These are phyloP conservation scores for Herpetomonas samuelpessoai DNA, from an alignment of 208 protist genomes.

Conservation along the genomic window DNA sequence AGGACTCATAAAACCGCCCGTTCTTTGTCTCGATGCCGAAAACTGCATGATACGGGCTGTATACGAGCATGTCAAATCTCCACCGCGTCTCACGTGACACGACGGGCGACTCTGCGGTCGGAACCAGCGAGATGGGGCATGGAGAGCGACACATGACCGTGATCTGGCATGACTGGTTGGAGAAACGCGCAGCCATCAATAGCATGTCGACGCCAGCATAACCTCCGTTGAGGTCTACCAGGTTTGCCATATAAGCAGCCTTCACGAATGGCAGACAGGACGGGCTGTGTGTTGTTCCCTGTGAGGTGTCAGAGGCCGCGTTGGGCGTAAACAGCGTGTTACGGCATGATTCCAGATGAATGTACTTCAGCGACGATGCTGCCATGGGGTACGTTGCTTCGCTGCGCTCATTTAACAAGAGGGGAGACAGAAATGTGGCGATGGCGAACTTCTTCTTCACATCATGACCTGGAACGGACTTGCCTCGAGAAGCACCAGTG, in stretches of 20 bases:
- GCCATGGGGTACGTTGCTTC: constrained; percentile 17
- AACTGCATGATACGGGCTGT: constrained; percentile 27
- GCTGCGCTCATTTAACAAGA: constrained; percentile 16
- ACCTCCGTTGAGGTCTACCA: constrained; percentile 19
- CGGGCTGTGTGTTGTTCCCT: no score
- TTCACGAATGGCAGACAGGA: constrained; percentile 25
- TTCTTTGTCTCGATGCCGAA: constrained; percentile 41
- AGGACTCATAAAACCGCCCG: constrained; percentile 23
- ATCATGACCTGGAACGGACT: background rate
- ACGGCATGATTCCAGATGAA: no score
- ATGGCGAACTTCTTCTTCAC: constrained; percentile 43
- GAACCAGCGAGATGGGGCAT: background rate
- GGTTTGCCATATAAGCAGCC: constrained; percentile 18
- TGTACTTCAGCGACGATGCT: constrained; percentile 19
- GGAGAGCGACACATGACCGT: constrained; percentile 22
- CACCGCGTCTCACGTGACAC: constrained; percentile 17
- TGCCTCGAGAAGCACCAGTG: no score
- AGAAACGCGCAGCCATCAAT: constrained; percentile 33
- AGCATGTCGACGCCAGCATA: constrained; percentile 25
- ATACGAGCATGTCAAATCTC: constrained; percentile 43
- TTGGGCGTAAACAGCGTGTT: no score
- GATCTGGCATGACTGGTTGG: constrained; percentile 45
- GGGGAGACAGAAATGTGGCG: constrained; percentile 36
- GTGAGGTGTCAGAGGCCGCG: no score
- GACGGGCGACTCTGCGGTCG: constrained; percentile 4